Base-by-base conservation (phyloP, 2,329 filamentous ascomycete species). In the Paramyrothecium roridum region DNA sequence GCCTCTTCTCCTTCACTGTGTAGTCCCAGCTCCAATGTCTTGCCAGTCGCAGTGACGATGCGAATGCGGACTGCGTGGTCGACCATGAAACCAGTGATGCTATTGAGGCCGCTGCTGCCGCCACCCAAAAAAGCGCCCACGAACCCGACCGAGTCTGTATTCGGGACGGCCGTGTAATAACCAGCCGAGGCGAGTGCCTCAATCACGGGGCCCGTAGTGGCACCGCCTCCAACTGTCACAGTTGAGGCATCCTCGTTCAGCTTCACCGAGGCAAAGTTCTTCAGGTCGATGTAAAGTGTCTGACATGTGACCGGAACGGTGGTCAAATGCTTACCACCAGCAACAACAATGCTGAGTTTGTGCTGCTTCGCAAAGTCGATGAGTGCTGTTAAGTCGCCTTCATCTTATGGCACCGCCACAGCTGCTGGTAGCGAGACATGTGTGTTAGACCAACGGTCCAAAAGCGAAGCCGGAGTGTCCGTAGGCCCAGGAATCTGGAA, bases 241-340 rank as follows among this genome's bases (percentile, higher is more conserved):
- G 61, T 65, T 0, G 47, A 51, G 0, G 62, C 23, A 0, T 59
- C 46, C 34, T 69, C 65, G 43, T 72, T 57, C 2, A 75, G 45
- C 2, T 52, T 13, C 13, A 74, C 64, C 0, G 33, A 51, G 12
- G 65, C 67, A 59, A 74, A 70, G 11, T 57, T 54, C 16, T 56
- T 60, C 60, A 75, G 53, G 52, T 74, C 67, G 7, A 75, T 53
- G 53, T 73, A 74, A 4, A 74, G 47, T 0, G 66, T 66, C 7
- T 59, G 57, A 2, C 60, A 26, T 10, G 53, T 57, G 48, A 75
- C 63, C 1, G 62, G 62, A 1, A 73, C 61, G 52, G 70, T 73
- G 1, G 66, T 56, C 1, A 61, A 67, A 37, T 71, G 70, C 7
- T 64, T 65, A 2, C 71, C 73, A 2, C 64, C 63, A 1, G 58